Base-by-base conservation (phyloP, 2,329 filamentous ascomycete species). In the Bipolaris sorokiniana region DNA sequence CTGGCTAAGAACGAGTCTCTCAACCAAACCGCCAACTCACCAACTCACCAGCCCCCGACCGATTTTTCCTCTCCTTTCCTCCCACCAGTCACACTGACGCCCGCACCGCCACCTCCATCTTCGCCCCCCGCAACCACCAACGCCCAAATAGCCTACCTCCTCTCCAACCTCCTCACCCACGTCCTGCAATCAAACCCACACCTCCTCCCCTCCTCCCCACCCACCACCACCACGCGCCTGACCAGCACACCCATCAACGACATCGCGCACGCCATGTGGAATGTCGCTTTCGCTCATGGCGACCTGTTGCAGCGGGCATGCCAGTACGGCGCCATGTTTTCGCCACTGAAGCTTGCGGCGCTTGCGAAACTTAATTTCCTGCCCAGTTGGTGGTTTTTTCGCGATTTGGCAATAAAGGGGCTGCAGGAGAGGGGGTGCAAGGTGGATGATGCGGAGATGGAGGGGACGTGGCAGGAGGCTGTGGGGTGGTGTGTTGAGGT, bases 301-400 rank as follows among this genome's bases (percentile, higher is more conserved):
- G 10, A 11, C 7, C 41, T 59, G 13, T 47, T 65, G 10, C 48
- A 51, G 0, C 26, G 51, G 18, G 45, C 57, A 5, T 60, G 51
- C 9, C 42, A 18, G 34, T 63, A 61, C 41, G 33, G 47, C 23
- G 46, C 63, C 34, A 57, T 65, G 47, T 60, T 57, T 22, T 33
- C 54, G 0, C 44, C 54, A 0, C 15, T 59, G 13, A 66, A 65
- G 15, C 48, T 71, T 0, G 54, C 62, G 0, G 59, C 61, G 3
- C 49, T 71, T 7, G 66, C 66, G 1, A 58, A 45, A 7, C 40
- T 67, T n/a, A 65, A 65, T 1, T 61, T 61, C n/a, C 11, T 70
- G 28, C 63, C 67, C 0, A 63, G 59, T 2, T 69, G 67, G 67
- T 71, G 66, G 66, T 63, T 61, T 22, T 28, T 70, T 0, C 44